Conservation (phyloP, 2,329 filamentous ascomycete species). For the Talaromyces atroroseus region DNA sequence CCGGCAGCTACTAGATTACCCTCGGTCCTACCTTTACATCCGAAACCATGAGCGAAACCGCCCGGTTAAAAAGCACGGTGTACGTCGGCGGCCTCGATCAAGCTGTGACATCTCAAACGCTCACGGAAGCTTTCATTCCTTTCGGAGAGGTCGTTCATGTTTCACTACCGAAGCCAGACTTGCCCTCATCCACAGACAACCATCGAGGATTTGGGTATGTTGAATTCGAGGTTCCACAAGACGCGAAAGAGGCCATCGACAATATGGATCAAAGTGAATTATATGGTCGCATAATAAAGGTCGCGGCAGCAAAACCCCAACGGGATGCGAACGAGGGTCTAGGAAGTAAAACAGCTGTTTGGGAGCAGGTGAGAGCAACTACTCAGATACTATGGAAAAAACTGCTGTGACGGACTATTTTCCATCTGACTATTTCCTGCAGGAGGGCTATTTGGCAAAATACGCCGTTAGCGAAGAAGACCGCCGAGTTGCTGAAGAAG, state of each 20-base stretch:
- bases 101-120: constrained; percentile 65
- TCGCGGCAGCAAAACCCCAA: constrained; percentile 84
- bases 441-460: constrained; percentile 93
- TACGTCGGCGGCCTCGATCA: constrained; percentile 86
- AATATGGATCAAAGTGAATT: constrained; percentile 98
- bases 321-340: constrained; percentile 83
- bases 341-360: constrained; percentile 88
- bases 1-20: not conserved
- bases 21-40: not conserved
- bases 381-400: not conserved
- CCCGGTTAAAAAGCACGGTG: constrained; percentile 83
- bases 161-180: constrained; percentile 80
- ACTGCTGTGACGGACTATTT: not conserved
- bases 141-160: constrained; percentile 95
- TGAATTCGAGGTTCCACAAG: constrained; percentile 78
- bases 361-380: constrained; percentile 74
- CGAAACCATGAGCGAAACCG: constrained; percentile 61
- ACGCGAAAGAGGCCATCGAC: constrained; percentile 92
- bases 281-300: constrained; percentile 86
- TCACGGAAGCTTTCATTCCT: constrained; percentile 89
- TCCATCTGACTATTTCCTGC: constrained; percentile 16
- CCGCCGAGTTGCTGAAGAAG: constrained; percentile 54
- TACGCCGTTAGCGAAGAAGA: constrained; percentile 82
- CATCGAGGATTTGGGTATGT: constrained; percentile 96
- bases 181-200: constrained; percentile 67